Percentiles rank a stretch among this genome's conserved stretches.
Conservation (phyloP, 805 yeast genomes). For the Kazachstania taianensis region DNA sequence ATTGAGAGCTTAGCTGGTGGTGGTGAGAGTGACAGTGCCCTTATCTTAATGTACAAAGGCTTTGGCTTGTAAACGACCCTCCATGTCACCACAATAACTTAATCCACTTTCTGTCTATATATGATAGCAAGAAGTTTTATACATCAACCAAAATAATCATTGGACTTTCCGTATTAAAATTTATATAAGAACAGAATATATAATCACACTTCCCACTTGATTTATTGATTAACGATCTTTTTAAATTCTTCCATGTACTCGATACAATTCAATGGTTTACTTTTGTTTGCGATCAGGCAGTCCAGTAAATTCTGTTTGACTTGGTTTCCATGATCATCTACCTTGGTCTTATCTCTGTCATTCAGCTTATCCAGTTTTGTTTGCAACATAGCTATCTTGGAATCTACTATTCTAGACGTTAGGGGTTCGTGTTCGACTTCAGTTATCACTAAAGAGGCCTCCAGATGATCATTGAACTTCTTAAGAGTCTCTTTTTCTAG, state of each 20-base stretch:
- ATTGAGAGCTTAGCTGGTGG: slow-evolving; percentile 90
- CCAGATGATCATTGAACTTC: slow-evolving; percentile 42
- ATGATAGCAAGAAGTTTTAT: neutral
- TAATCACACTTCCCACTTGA: too few relatives aligned
- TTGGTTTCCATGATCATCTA: slow-evolving; percentile 28
- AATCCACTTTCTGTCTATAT: too few relatives aligned
- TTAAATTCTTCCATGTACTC: slow-evolving; percentile 67
- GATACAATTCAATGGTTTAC: slow-evolving; percentile 70
- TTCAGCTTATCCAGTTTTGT: slow-evolving; percentile 30
- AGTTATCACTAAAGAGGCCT: slow-evolving; percentile 30
- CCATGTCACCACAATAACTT: slow-evolving; percentile 31
- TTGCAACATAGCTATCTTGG: slow-evolving; percentile 34
- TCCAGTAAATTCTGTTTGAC: slow-evolving; percentile 38
- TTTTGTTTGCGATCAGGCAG: slow-evolving; percentile 52
- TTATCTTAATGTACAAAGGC: slow-evolving; percentile 77
- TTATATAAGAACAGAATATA: too few relatives aligned
- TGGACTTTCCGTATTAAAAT: neutral
- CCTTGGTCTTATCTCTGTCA: slow-evolving; percentile 23
- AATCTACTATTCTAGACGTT: slow-evolving; percentile 30
- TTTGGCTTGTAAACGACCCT: slow-evolving; percentile 62
- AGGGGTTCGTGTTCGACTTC: slow-evolving; percentile 27
- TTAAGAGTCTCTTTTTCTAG: slow-evolving; percentile 44
- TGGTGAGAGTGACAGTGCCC: slow-evolving; percentile 94
- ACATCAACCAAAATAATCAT: too few relatives aligned
- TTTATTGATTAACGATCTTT: slow-evolving; percentile 43